Evolutionary conservation across 1,284 basidiomycete genomes (phyloP), one percentile per base, ranked within the genome.

Genomic region (Trametes sp.): DNA sequence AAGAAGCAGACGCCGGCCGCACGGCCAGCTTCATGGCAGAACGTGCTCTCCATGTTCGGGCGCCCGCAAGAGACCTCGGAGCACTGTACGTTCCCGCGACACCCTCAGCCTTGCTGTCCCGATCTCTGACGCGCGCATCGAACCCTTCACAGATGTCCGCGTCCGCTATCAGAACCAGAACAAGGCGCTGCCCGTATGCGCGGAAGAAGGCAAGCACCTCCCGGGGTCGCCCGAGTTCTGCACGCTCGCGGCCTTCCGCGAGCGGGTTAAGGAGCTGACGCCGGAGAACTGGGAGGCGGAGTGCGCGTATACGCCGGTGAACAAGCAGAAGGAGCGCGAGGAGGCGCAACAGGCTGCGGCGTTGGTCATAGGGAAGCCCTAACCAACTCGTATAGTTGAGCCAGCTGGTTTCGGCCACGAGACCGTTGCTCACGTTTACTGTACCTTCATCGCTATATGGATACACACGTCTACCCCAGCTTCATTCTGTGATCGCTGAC

Each of bases 151-250:
- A 92, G 90, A 86, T 68, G 81, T 95, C 33, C 86, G 93, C 8
- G 85, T 92, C 80, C 84, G 92, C 26, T 93, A 93, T 70, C 89
- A 92, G 74, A 92, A 93, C 77, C 80, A 82, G 61, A 85, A 84
- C 66, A 77, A 94, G 74, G 61, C 77, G 0, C 77, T 94, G 8
- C 92, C 93, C 0, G 70, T 87, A 6, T 95, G 93, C 68, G 84
- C 87, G 0, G 82, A 82, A 1, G 77, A 84, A 55, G 89, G 88
- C 4, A 84, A 90, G 62, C 93, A 95, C 69, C 78, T 90, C 10
- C 78, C 85, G 2, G 92, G 90, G 1, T 81, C 80, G 10, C 92
- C 92, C 0, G 92, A 94, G 71, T 87, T 94, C 69, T 94, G 93
- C 76, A 88, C 88, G 6, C 77, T 94, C 35, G 77, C 81, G 7